Percentiles rank a stretch among this genome's conserved stretches.
Conservation (phyloP, 192 early-diverging fungal species). For the Tieghemiomyces parasiticus region DNA sequence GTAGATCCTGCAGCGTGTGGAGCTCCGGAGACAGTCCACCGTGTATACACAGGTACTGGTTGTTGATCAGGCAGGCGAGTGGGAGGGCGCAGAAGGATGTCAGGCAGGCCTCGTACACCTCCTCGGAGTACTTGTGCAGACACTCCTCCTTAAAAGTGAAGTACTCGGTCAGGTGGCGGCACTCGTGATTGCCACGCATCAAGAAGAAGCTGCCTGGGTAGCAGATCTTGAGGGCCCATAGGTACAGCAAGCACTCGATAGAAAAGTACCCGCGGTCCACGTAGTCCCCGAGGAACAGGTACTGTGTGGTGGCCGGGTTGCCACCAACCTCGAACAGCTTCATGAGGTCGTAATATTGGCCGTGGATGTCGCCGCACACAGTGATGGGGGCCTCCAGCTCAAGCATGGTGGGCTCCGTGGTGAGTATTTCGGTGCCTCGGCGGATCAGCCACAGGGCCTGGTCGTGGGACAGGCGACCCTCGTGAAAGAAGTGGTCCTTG, state of each 20-base stretch:
- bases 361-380: slow-evolving; percentile 95
- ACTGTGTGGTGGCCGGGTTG: slow-evolving; percentile 75
- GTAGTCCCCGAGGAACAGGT: slow-evolving; percentile 93
- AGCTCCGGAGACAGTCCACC: slow-evolving; percentile 90
- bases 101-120: slow-evolving; percentile 80
- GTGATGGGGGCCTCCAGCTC: slow-evolving; percentile 87
- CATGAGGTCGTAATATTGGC: slow-evolving; percentile 96
- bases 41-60: slow-evolving; percentile 91
- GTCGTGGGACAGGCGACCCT: slow-evolving; percentile 81
- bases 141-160: slow-evolving; percentile 98
- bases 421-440: slow-evolving; percentile 66
- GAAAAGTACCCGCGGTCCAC: slow-evolving; percentile 96
- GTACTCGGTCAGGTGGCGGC: slow-evolving; percentile 92
- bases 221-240: slow-evolving; percentile 86
- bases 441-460: slow-evolving; percentile 81
- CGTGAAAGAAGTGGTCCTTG: slow-evolving; percentile 82
- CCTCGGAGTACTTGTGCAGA: slow-evolving; percentile 89
- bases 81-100: slow-evolving; percentile 86
- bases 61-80: slow-evolving; percentile 88
- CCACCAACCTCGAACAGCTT: slow-evolving; percentile 97
- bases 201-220: slow-evolving; percentile 74
- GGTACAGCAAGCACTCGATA: slow-evolving; percentile 89
- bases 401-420: slow-evolving; percentile 67
- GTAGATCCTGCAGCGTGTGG: slow-evolving; percentile 79
- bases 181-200: slow-evolving; percentile 94